Evolutionary conservation across 1,139 yeast species (phyloP).

Genomic region (Candida albicans): DNA sequence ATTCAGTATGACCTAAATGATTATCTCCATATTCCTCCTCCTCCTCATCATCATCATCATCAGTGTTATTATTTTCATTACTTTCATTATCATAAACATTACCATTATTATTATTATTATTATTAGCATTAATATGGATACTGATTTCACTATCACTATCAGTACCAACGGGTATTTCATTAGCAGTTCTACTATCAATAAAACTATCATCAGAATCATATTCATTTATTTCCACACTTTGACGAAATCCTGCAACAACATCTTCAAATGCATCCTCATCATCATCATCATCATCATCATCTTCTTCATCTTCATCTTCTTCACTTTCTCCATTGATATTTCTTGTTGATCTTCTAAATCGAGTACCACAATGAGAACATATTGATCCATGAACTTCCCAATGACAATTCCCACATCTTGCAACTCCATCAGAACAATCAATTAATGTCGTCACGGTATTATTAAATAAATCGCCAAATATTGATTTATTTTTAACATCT

Average conservation of each 20-base stretch:
- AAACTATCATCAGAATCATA: constrained; percentile 34
- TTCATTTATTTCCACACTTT: constrained; percentile 18
- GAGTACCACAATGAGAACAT: constrained; percentile 56
- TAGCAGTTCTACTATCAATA: constrained; percentile 22
- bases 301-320: constrained; percentile 23
- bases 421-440: constrained; percentile 73
- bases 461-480: constrained; percentile 53
- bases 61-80: background rate
- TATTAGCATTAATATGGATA: constrained; percentile 12
- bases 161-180: constrained; percentile 13
- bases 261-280: constrained; percentile 18
- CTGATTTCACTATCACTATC: constrained; percentile 8
- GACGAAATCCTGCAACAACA: constrained; percentile 12
- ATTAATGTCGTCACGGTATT: constrained; percentile 48
- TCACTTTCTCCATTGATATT: constrained; percentile 8
- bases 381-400: constrained; percentile 71
- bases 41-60: constrained; percentile 8
- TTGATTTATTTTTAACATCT: constrained; percentile 33
- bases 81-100: constrained; percentile 2
- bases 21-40: background rate
- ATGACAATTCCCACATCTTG: constrained; percentile 75
- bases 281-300: constrained; percentile 24
- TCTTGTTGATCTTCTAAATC: constrained; percentile 24
- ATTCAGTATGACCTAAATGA: too few species aligned
- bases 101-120: constrained; percentile 7